Evolutionary conservation across 306 rosid species (phyloP).

Genomic region (Citrullus mucosospermus): DNA sequence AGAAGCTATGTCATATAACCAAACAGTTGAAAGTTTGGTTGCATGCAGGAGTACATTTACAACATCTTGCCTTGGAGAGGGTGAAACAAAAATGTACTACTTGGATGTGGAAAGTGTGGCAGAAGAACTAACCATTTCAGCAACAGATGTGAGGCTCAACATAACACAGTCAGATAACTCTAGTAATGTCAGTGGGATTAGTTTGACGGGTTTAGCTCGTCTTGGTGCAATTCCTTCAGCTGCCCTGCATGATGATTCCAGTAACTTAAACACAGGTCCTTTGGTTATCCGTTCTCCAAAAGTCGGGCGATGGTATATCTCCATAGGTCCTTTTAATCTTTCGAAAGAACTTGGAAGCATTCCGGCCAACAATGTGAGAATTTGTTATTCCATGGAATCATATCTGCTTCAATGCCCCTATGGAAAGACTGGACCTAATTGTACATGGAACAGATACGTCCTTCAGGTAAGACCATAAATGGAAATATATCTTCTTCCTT

Average conservation of each 20-base stretch:
- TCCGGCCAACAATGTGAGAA: constrained; percentile 19
- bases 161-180: constrained; percentile 22
- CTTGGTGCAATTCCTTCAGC: constrained; percentile 79
- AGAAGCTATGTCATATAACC: constrained; percentile 17
- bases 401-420: constrained; percentile 57
- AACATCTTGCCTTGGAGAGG: constrained; percentile 47
- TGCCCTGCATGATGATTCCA: constrained; percentile 50
- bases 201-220: constrained; percentile 57
- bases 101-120: constrained; percentile 51
- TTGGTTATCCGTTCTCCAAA: constrained; percentile 54
- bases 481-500: background rate
- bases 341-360: constrained; percentile 33
- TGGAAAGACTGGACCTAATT: constrained; percentile 78
- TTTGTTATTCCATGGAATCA: constrained; percentile 64
- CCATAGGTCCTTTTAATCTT: constrained; percentile 35
- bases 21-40: constrained; percentile 22
- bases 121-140: constrained; percentile 56
- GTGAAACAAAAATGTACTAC: constrained; percentile 34
- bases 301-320: constrained; percentile 67
- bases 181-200: constrained; percentile 26
- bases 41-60: constrained; percentile 45
- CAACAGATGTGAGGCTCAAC: constrained; percentile 35
- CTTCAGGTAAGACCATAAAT: constrained; percentile 60
- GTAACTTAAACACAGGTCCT: constrained; percentile 40
- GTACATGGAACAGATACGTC: constrained; percentile 45